phyloP scores from a whole-genome alignment of 805 yeast species.

The Myxozyma kluyveri region DNA sequence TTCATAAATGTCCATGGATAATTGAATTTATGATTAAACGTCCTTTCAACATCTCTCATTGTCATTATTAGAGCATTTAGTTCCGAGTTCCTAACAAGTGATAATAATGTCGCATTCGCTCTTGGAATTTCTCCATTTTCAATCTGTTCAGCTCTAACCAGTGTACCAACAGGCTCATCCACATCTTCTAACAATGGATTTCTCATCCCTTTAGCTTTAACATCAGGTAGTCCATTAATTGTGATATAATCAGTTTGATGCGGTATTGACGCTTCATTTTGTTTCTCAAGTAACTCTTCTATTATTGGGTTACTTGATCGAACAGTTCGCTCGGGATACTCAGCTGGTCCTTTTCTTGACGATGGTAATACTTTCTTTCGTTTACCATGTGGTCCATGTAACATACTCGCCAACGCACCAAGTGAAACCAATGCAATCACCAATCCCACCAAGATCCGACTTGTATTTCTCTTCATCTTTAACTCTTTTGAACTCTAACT shows the following conservation, averaged over 20 bases:
- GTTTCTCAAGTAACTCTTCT: neutral
- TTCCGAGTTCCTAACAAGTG: conserved; percentile 72
- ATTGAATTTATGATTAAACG: conserved; percentile 65
- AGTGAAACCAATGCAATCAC: no score
- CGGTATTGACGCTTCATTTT: neutral
- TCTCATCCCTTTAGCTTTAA: neutral
- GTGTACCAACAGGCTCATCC: conserved; percentile 35
- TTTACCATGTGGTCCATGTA: no score
- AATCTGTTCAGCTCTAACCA: conserved; percentile 8
- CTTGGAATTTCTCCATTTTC: conserved; percentile 32
- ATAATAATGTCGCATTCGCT: conserved; percentile 74
- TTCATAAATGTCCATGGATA: conserved; percentile 82
- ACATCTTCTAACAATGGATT: conserved; percentile 29
- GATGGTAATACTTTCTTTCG: no score
- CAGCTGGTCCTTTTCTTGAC: no score
- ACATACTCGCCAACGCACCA: no score
- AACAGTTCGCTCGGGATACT: no score
- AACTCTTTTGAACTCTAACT: no score
- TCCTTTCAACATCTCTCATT: conserved; percentile 58
- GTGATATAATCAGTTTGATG: neutral
- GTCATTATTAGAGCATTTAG: conserved; percentile 48
- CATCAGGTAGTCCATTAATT: neutral
- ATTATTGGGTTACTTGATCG: neutral
- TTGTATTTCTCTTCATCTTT: no score
- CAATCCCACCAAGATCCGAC: no score